Evolutionary conservation across 305 asterid genomes (phyloP).

Genomic region (Striga hermonthica): DNA sequence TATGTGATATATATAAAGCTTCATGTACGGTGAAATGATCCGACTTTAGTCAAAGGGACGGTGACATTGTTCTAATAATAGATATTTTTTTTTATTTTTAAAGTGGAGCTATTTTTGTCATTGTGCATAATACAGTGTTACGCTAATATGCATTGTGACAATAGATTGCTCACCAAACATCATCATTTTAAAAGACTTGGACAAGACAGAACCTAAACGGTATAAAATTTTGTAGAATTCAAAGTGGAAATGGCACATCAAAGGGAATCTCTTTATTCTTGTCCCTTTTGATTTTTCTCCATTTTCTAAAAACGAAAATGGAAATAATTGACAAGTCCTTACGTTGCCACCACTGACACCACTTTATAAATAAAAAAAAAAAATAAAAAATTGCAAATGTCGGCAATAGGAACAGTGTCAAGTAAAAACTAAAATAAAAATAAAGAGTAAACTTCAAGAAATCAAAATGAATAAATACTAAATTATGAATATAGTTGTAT

Average conservation of each 20-base stretch:
- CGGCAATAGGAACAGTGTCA: constrained; percentile 19
- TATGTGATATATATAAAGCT: too few relatives aligned
- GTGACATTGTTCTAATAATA: too few relatives aligned
- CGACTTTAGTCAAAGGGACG: too few relatives aligned
- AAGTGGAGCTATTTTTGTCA: too few relatives aligned
- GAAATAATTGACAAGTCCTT: neutral
- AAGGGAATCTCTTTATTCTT: constrained; percentile 26
- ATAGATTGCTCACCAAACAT: constrained; percentile 23
- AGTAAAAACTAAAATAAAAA: neutral
- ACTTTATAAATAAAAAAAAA: neutral
- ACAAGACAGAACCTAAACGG: constrained; percentile 1
- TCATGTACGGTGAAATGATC: too few relatives aligned
- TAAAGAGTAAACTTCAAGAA: constrained; percentile 18
- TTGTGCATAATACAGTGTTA: too few relatives aligned
- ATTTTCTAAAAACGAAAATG: neutral
- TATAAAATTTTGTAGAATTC: constrained; percentile 3
- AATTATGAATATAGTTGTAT: too few relatives aligned
- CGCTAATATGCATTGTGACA: too few relatives aligned
- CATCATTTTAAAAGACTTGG: constrained; percentile 18
- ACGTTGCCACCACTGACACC: neutral
- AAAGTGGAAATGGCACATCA: neutral
- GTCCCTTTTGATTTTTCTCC: constrained; percentile 15
- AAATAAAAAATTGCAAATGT: constrained; percentile 12
- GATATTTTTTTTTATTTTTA: too few relatives aligned
- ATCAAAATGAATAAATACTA: neutral